Evolutionary conservation across 805 yeast species (phyloP).

Genomic region (Sugiyamaella qingdaonensis): DNA sequence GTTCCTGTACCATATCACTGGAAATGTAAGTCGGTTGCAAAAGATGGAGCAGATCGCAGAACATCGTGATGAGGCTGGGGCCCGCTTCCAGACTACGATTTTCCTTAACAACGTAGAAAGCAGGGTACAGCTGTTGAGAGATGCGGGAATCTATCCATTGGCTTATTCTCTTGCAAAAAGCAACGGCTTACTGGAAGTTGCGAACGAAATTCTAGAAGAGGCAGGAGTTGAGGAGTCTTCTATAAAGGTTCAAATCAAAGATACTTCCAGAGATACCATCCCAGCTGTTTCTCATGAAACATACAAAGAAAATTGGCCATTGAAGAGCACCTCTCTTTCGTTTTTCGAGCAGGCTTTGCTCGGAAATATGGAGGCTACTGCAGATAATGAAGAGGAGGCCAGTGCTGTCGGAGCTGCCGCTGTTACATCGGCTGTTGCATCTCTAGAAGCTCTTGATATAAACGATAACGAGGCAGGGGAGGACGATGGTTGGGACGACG

Average conservation of each 20-base stretch:
- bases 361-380: constrained; percentile 68
- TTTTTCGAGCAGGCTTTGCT: constrained; percentile 80
- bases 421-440: constrained; percentile 17
- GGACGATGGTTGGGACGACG: constrained; percentile 62
- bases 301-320: constrained; percentile 68
- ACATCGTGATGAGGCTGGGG: constrained; percentile 73
- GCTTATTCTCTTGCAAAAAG: constrained; percentile 92
- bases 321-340: constrained; percentile 64
- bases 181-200: constrained; percentile 73
- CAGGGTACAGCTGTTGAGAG: constrained; percentile 67
- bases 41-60: constrained; percentile 91
- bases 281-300: constrained; percentile 45
- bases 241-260: constrained; percentile 53
- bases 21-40: constrained; percentile 66
- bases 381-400: constrained; percentile 18
- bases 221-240: constrained; percentile 63
- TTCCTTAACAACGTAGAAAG: constrained; percentile 71
- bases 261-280: constrained; percentile 34
- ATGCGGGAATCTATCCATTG: constrained; percentile 77
- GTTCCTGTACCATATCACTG: constrained; percentile 79
- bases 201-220: constrained; percentile 64
- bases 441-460: constrained; percentile 14
- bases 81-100: constrained; percentile 77
- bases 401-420: constrained; percentile 24
- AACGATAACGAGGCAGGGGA: constrained; percentile 40